phyloP scores from a whole-genome alignment of 2,329 filamentous ascomycete genomes.

The Clonostachys byssicola region DNA sequence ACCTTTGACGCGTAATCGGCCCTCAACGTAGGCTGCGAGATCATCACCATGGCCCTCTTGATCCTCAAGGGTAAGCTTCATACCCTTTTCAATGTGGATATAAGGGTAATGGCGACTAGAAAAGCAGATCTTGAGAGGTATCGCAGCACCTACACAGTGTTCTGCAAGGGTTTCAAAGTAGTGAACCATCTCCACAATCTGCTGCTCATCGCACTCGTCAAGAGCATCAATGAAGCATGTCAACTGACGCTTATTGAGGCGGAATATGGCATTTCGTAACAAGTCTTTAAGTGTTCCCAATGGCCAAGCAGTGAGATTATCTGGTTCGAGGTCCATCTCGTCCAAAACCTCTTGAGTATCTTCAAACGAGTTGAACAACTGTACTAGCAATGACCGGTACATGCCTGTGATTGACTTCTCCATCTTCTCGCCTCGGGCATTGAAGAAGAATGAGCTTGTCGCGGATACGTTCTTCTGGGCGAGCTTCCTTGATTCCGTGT shows the following conservation, averaged over 20 bases:
- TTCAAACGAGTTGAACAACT: conserved; percentile 26
- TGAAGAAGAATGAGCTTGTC: conserved; percentile 45
- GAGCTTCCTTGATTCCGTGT: conserved; percentile 6
- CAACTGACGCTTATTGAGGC: conserved; percentile 1
- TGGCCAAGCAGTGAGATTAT: background rate
- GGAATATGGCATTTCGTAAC: background rate
- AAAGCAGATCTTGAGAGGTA: conserved; percentile 28
- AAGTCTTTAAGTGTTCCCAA: background rate
- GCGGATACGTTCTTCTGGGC: background rate
- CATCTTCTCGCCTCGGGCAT: conserved; percentile 34
- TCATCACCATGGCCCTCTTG: conserved; percentile 15
- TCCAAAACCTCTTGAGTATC: conserved; percentile 25
- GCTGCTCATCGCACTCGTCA: conserved; percentile 39
- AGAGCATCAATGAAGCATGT: conserved; percentile 29
- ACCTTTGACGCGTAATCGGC: conserved; percentile 13
- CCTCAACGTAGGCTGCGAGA: conserved; percentile 9
- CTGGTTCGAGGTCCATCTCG: background rate
- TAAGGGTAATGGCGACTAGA: conserved; percentile 40
- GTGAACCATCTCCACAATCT: conserved; percentile 34
- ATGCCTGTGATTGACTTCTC: conserved; percentile 41
- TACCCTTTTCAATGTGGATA: conserved; percentile 20
- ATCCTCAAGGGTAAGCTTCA: conserved; percentile 14
- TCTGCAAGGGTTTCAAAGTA: conserved; percentile 34
- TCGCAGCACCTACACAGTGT: conserved; percentile 6
- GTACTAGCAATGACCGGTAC: conserved; percentile 41